These are phyloP conservation scores for Primulina eburnea DNA, from an alignment of 257 asterid species.

Conservation along the genomic window DNA sequence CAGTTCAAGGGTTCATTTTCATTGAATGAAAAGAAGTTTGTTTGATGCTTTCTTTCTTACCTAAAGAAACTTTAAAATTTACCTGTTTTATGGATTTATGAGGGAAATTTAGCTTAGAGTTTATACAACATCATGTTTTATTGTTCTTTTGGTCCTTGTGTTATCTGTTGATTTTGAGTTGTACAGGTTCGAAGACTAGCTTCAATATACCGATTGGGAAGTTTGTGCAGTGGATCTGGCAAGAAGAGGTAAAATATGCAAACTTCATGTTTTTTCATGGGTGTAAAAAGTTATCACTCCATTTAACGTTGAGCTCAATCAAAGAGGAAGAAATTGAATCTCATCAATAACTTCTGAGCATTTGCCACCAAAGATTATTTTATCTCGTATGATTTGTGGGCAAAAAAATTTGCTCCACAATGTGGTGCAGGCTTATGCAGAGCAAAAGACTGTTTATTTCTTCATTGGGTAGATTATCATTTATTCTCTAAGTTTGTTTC, in stretches of 20 bases:
- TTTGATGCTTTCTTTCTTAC: background rate
- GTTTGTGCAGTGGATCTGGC: slow-evolving; percentile 82
- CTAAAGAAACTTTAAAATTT: no score
- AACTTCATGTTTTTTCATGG: slow-evolving; percentile 13
- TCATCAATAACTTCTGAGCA: background rate
- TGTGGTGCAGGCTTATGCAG: background rate
- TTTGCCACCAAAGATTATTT: background rate
- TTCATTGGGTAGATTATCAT: background rate
- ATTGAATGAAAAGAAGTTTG: background rate
- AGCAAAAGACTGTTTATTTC: background rate
- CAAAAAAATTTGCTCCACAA: no score
- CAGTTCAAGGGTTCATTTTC: no score
- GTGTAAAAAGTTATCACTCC: slow-evolving; percentile 2
- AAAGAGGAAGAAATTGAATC: background rate
- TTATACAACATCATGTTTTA: background rate
- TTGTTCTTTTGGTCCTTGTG: background rate
- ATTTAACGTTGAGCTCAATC: background rate
- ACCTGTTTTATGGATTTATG: background rate
- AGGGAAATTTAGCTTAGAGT: background rate
- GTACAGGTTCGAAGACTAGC: slow-evolving; percentile 73
- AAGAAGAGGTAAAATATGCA: slow-evolving; percentile 64
- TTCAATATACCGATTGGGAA: slow-evolving; percentile 66
- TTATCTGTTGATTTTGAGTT: slow-evolving; percentile 21
- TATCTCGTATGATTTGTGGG: background rate
- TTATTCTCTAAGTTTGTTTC: background rate